These are phyloP conservation scores for Isatis tinctoria DNA, from an alignment of 345 rosid species.

Conservation along the genomic window DNA sequence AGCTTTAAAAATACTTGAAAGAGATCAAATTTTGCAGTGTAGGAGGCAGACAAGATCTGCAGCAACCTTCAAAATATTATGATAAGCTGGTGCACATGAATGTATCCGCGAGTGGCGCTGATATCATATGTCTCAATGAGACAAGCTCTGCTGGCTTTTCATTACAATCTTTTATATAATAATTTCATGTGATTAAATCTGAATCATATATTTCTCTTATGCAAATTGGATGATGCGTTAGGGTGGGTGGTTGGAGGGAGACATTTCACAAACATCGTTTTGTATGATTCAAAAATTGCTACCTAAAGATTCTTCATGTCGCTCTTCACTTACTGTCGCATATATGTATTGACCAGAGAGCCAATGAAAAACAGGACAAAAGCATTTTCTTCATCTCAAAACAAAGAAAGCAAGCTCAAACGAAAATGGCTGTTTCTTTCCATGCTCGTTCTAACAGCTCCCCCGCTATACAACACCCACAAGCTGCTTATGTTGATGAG, in stretches of 20 bases:
- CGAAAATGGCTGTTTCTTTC: constrained; percentile 39
- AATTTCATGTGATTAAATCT: not conserved
- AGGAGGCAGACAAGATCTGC: constrained; percentile 14
- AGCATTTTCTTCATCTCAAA: not conserved
- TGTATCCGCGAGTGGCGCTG: constrained; percentile 3
- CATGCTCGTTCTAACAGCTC: constrained; percentile 49
- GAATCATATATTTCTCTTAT: constrained; percentile 1
- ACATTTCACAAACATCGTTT: constrained; percentile 21
- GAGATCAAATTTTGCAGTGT: constrained; percentile 6
- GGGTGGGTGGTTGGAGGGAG: constrained; percentile 5
- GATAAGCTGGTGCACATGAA: not conserved
- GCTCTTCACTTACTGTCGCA: not conserved
- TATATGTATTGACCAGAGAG: constrained; percentile 11
- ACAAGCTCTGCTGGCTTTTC: not conserved
- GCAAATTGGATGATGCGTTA: not conserved
- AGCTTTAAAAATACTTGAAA: not conserved
- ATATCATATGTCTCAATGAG: not conserved
- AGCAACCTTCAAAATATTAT: not conserved
- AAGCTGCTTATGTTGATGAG: constrained; percentile 34
- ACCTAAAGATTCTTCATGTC: not conserved
- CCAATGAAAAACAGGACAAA: constrained; percentile 1
- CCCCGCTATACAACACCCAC: constrained; percentile 42
- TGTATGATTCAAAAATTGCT: not conserved
- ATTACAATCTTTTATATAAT: not conserved
- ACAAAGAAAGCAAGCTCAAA: not conserved